These are phyloP conservation scores for Vigna nakashimae DNA, from an alignment of 306 rosid genomes.

Conservation along the genomic window DNA sequence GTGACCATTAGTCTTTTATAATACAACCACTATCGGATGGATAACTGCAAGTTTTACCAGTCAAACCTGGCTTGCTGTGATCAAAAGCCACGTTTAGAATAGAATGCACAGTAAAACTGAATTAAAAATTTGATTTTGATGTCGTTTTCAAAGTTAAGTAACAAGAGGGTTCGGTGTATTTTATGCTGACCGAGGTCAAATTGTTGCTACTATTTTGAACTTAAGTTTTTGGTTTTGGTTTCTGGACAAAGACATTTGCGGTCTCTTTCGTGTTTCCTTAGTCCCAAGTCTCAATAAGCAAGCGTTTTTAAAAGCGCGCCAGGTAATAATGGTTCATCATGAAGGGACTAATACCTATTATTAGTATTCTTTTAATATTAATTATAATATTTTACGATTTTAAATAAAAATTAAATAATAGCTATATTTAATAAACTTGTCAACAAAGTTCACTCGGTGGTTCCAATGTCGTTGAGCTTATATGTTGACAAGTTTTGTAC, in stretches of 20 bases:
- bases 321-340: neutral
- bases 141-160: neutral
- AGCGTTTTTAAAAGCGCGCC: neutral
- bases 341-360: neutral
- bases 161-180: neutral
- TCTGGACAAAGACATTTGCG: neutral
- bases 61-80: constrained; percentile 40
- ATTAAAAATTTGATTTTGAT: neutral
- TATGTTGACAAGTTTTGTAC: too few species aligned
- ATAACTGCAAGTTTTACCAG: neutral
- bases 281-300: neutral
- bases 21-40: too few species aligned
- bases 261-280: neutral
- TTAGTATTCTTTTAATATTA: neutral
- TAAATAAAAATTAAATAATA: neutral
- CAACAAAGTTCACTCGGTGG: too few species aligned
- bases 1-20: neutral
- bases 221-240: neutral
- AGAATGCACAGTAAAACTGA: neutral
- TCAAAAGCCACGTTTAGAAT: constrained; percentile 17
- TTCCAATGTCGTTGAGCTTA: too few species aligned
- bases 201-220: neutral
- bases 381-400: neutral
- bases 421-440: too few species aligned
- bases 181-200: neutral